phyloP scores from a whole-genome alignment of 2,329 filamentous ascomycete genomes.

The Bipolaris cookei region DNA sequence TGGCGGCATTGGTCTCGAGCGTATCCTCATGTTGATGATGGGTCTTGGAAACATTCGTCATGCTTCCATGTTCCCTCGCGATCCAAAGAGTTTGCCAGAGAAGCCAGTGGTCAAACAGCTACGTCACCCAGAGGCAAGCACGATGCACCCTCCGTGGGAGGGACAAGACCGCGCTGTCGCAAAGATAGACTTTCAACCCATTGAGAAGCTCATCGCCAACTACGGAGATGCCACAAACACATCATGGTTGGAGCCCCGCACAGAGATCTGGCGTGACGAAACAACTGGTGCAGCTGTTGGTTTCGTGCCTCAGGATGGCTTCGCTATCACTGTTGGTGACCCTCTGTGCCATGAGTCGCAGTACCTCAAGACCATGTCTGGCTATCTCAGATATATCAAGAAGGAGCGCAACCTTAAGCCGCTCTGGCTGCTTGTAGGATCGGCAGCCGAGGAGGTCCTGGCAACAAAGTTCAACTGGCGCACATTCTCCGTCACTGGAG shows the following conservation, averaged over 20 bases:
- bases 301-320: slow-evolving; percentile 77
- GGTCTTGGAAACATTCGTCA: slow-evolving; percentile 89
- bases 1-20: slow-evolving; percentile 87
- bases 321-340: slow-evolving; percentile 84
- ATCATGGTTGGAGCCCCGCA: slow-evolving; percentile 89
- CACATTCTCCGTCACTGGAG: slow-evolving; percentile 84
- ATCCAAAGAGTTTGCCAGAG: slow-evolving; percentile 83
- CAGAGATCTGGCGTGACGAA: slow-evolving; percentile 83
- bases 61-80: slow-evolving; percentile 84
- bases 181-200: slow-evolving; percentile 66
- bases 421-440: slow-evolving; percentile 86
- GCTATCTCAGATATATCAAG: slow-evolving; percentile 77
- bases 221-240: slow-evolving; percentile 95
- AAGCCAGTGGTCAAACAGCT: slow-evolving; percentile 68
- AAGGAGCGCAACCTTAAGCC: slow-evolving; percentile 76
- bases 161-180: slow-evolving; percentile 57
- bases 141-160: slow-evolving; percentile 71
- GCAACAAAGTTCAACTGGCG: slow-evolving; percentile 84
- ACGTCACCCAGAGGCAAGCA: slow-evolving; percentile 88
- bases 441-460: slow-evolving; percentile 78
- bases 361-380: slow-evolving; percentile 73
- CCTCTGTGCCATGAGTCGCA: slow-evolving; percentile 83
- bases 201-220: slow-evolving; percentile 91
- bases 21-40: slow-evolving; percentile 83
- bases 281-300: slow-evolving; percentile 82